Conservation (phyloP, 768 basidiomycete genomes). For the Boletus reticuloceps region DNA sequence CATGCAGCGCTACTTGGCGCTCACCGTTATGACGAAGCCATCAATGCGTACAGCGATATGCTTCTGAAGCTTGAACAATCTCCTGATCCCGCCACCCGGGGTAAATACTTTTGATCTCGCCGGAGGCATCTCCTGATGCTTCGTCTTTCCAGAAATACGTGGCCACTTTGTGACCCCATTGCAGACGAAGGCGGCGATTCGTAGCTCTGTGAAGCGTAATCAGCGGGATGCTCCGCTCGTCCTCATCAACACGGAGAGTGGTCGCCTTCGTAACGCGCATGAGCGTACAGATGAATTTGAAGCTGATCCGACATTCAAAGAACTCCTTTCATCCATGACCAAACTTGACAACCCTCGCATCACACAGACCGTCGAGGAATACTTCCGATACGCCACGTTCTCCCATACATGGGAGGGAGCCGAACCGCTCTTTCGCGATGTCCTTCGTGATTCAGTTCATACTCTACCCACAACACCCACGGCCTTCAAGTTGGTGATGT, state of each 20-base stretch:
- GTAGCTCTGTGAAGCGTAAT: neutral
- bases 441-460: neutral
- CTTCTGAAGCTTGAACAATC: neutral
- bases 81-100: neutral
- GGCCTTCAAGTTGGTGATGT: neutral
- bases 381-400: neutral
- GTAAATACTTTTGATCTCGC: neutral
- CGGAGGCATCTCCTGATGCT: neutral
- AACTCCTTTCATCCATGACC: neutral
- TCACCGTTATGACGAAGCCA: neutral
- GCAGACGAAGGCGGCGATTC: neutral
- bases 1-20: neutral
- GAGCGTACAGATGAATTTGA: neutral
- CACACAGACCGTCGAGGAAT: neutral
- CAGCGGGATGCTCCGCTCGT: neutral
- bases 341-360: no score
- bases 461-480: neutral
- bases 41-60: neutral
- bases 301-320: neutral
- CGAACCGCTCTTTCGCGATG: neutral
- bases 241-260: neutral
- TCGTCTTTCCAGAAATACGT: neutral
- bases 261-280: neutral
- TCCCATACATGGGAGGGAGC: neutral
- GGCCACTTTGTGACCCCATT: neutral